A percentile compares a stretch with the other conserved stretches of the same genome.
Conservation (phyloP, 352 stramenopile species). For the Pythium brachiatum region DNA sequence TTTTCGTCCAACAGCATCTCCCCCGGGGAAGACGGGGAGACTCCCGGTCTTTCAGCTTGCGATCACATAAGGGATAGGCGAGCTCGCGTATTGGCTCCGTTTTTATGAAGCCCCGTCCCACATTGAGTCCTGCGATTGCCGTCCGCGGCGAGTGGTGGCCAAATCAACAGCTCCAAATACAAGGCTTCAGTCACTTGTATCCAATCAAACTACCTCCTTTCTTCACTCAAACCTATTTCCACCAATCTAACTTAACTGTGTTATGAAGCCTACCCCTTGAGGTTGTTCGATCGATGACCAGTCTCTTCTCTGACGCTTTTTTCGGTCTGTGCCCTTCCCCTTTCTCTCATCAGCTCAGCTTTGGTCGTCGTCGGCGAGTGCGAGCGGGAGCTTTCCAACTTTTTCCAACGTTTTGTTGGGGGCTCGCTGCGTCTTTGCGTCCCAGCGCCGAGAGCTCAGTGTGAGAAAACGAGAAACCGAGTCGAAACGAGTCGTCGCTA, state of each 20-base stretch:
- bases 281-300: background rate
- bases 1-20: background rate
- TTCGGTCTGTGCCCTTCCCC: constrained; percentile 5
- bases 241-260: background rate
- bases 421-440: constrained; percentile 25
- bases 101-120: constrained; percentile 47
- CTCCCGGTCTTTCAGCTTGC: constrained; percentile 9
- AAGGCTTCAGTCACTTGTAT: background rate
- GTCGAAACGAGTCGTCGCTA: constrained; percentile 16
- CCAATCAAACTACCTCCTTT: constrained; percentile 8
- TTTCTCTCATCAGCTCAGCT: background rate
- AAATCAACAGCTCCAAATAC: background rate
- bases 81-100: constrained; percentile 28
- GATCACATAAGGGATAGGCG: constrained; percentile 20
- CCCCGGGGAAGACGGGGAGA: no score
- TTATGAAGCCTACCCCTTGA: no score
- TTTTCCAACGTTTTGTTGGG: background rate
- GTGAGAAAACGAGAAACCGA: constrained; percentile 28
- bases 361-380: background rate
- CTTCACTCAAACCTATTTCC: background rate
- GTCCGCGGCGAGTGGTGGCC: constrained; percentile 1
- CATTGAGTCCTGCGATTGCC: constrained; percentile 17
- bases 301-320: background rate
- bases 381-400: background rate
- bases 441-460: constrained; percentile 19